A percentile compares a stretch with the other conserved stretches of the same genome.
Conservation (phyloP, 148 eudicot species). For the Linanthus parryae region DNA sequence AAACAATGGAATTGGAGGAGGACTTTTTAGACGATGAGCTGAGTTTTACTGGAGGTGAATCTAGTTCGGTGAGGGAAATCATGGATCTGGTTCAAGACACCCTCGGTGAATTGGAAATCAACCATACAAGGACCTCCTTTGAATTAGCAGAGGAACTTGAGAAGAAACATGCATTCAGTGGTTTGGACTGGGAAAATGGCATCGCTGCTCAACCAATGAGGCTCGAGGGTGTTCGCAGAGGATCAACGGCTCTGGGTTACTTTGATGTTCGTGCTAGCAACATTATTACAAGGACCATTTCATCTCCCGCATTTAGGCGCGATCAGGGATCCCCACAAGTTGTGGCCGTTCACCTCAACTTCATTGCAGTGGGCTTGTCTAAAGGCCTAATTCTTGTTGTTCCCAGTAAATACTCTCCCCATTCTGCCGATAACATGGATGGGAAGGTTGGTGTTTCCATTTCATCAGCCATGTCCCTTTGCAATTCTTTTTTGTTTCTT, state of each 20-base stretch:
- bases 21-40: too few relatives aligned
- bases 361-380: slow-evolving; percentile 81
- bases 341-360: slow-evolving; percentile 65
- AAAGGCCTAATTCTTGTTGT: slow-evolving; percentile 62
- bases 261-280: slow-evolving; percentile 65
- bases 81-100: too few relatives aligned
- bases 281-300: slow-evolving; percentile 50
- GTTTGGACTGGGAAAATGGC: slow-evolving; percentile 72
- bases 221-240: slow-evolving; percentile 79
- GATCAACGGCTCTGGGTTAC: slow-evolving; percentile 73
- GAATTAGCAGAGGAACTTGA: slow-evolving; percentile 84
- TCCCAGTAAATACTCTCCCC: slow-evolving; percentile 78
- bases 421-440: slow-evolving; percentile 72
- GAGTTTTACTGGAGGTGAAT: too few relatives aligned
- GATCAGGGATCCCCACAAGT: slow-evolving; percentile 83
- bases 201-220: slow-evolving; percentile 94
- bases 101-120: too few relatives aligned
- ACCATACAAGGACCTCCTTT: slow-evolving; percentile 47
- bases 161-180: slow-evolving; percentile 74
- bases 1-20: too few relatives aligned
- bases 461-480: background rate
- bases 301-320: slow-evolving; percentile 56
- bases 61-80: too few relatives aligned
- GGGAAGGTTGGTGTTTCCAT: slow-evolving; percentile 49
- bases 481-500: background rate